Percentiles rank a stretch among this genome's conserved stretches.
These are phyloP conservation scores for Fusarium sp. DNA, from an alignment of 2,329 filamentous ascomycete species.

Conservation along the genomic window DNA sequence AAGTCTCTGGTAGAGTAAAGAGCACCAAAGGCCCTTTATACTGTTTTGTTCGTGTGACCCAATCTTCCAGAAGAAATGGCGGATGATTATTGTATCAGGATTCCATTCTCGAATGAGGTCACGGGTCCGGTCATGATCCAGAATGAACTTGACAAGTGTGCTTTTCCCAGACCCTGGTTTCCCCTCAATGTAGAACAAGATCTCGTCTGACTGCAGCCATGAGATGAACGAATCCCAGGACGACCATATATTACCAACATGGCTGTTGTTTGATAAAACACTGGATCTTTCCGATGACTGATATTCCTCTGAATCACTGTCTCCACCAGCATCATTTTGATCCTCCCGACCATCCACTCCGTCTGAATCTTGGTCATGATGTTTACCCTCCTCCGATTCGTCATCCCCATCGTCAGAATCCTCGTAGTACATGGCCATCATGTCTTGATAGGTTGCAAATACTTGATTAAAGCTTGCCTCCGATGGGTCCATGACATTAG, in stretches of 20 bases:
- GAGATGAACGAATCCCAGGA: rapidly evolving
- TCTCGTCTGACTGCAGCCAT: neutral
- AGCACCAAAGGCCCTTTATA: neutral
- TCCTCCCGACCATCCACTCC: too few species aligned
- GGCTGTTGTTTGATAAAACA: too few species aligned
- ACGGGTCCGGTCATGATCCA: neutral
- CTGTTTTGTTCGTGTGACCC: rapidly evolving
- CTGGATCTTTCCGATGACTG: rapidly evolving
- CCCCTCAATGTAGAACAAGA: slow-evolving; percentile 4
- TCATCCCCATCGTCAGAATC: too few species aligned
- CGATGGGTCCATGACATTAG: rapidly evolving
- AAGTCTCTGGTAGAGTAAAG: rapidly evolving
- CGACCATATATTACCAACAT: rapidly evolving
- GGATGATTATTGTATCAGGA: rapidly evolving
- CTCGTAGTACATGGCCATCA: rapidly evolving
- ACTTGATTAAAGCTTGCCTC: neutral
- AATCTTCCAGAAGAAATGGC: neutral
- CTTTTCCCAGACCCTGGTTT: slow-evolving; percentile 35
- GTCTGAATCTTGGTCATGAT: neutral
- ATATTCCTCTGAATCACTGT: rapidly evolving
- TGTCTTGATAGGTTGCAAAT: neutral
- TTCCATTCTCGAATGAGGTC: rapidly evolving
- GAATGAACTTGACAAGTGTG: slow-evolving; percentile 16
- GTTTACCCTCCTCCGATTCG: too few species aligned
- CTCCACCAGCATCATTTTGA: too few species aligned